phyloP scores from a whole-genome alignment of 495 filamentous ascomycete genomes.

The Talaromyces nanjingensis region DNA sequence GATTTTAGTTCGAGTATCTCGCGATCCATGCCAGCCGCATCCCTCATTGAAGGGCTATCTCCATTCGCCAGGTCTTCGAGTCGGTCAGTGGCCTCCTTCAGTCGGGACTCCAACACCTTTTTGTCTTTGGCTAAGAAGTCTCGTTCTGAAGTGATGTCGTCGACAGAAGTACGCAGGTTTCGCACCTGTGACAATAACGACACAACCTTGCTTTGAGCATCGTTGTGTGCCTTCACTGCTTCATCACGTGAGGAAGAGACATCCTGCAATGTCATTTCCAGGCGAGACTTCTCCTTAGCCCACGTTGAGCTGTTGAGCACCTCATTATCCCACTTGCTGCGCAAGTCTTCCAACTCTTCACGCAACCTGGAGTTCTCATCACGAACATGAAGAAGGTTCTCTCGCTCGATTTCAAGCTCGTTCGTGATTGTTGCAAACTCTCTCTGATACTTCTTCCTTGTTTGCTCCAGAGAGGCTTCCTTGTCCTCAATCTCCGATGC shows the following conservation, averaged over 20 bases:
- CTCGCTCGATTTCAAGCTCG: constrained; percentile 88
- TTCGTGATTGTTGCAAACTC: constrained; percentile 84
- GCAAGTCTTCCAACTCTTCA: constrained; percentile 90
- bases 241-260: constrained; percentile 86
- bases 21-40: constrained; percentile 83
- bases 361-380: constrained; percentile 68
- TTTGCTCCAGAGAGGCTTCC: constrained; percentile 93
- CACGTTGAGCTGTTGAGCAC: constrained; percentile 96
- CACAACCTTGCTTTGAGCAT: constrained; percentile 88
- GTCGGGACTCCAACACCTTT: constrained; percentile 76
- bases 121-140: constrained; percentile 86
- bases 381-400: constrained; percentile 66
- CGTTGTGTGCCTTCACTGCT: constrained; percentile 86
- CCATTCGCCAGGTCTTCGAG: constrained; percentile 86
- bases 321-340: constrained; percentile 97
- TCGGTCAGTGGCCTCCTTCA: constrained; percentile 79
- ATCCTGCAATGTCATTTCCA: constrained; percentile 88
- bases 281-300: constrained; percentile 93
- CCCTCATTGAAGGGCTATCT: constrained; percentile 83
- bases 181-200: constrained; percentile 87
- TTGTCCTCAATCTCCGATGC: constrained; percentile 97
- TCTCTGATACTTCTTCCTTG: constrained; percentile 91
- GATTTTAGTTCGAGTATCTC: constrained; percentile 89
- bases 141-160: constrained; percentile 79
- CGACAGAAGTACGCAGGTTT: constrained; percentile 71